A percentile compares a stretch with the other conserved stretches of the same genome.
phyloP scores from a whole-genome alignment of 73 alveolate genomes.

The Paramecium sonneborni region DNA sequence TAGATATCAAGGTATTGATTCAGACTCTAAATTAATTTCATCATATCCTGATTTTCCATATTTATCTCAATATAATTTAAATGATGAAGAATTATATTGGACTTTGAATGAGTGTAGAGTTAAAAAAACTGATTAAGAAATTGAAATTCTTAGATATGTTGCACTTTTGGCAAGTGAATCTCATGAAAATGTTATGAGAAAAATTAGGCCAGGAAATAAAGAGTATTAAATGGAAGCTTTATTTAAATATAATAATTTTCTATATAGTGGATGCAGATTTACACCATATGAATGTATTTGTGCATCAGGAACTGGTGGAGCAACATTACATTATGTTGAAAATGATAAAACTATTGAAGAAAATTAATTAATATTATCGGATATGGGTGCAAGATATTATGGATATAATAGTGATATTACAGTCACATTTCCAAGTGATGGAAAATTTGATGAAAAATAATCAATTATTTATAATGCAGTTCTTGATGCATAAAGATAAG shows the following conservation, averaged over 20 bases:
- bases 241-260: slow-evolving; percentile 78
- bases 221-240: slow-evolving; percentile 84
- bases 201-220: slow-evolving; percentile 79
- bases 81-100: slow-evolving; percentile 75
- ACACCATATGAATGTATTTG: slow-evolving; percentile 89
- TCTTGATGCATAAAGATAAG: slow-evolving; percentile 86
- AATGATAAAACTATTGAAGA: slow-evolving; percentile 80
- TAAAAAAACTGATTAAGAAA: slow-evolving; percentile 80
- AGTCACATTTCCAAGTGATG: slow-evolving; percentile 91
- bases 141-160: slow-evolving; percentile 83
- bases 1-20: slow-evolving; percentile 81
- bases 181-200: slow-evolving; percentile 80
- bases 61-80: slow-evolving; percentile 71
- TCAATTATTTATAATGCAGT: slow-evolving; percentile 82
- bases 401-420: slow-evolving; percentile 98
- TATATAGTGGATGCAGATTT: slow-evolving; percentile 79
- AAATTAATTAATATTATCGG: slow-evolving; percentile 81
- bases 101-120: slow-evolving; percentile 87
- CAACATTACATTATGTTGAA: slow-evolving; percentile 89
- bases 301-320: slow-evolving; percentile 88
- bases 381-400: slow-evolving; percentile 88
- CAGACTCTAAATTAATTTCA: slow-evolving; percentile 80
- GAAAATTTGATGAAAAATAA: slow-evolving; percentile 89
- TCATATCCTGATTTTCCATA: slow-evolving; percentile 75
- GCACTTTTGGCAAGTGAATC: slow-evolving; percentile 84